Percentiles rank a stretch among this genome's conserved stretches.
These are phyloP conservation scores for Paspalum notatum DNA, from an alignment of 176 grass and related monocot species.

Conservation along the genomic window DNA sequence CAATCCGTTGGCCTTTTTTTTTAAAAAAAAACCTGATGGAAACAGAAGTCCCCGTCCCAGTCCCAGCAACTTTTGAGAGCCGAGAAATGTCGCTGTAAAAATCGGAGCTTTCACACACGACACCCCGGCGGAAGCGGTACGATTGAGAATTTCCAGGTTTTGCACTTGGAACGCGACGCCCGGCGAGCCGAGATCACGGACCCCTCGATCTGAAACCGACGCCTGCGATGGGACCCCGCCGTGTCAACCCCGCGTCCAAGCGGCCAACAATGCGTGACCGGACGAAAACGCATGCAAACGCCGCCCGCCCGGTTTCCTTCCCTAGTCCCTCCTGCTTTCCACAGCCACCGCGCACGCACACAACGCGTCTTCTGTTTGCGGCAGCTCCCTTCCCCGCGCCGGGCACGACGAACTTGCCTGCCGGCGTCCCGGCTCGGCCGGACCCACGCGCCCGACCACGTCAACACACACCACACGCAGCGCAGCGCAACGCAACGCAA, in stretches of 20 bases:
- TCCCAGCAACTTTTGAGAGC: background rate
- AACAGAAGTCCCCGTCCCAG: too few relatives aligned
- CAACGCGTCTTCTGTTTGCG: background rate
- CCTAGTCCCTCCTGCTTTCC: background rate
- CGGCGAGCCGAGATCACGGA: background rate
- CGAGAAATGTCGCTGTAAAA: background rate
- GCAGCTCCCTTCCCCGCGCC: too few relatives aligned
- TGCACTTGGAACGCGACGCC: background rate
- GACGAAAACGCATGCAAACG: background rate
- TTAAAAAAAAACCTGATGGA: background rate
- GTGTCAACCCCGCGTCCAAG: constrained; percentile 34
- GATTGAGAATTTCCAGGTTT: background rate
- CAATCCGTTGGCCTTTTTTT: background rate
- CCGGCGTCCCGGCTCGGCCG: constrained; percentile 1
- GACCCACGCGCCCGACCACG: constrained; percentile 11
- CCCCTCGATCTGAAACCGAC: background rate
- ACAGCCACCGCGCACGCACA: background rate
- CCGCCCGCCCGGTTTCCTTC: constrained; percentile 26
- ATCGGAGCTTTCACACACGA: background rate
- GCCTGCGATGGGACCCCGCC: background rate
- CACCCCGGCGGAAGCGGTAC: background rate
- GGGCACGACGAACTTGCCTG: background rate
- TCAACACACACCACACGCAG: constrained; percentile 36
- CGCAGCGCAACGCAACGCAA: constrained; percentile 28
- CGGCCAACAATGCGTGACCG: background rate